Evolutionary conservation across 2,329 filamentous ascomycete species (phyloP), one percentile per base, ranked within the genome.

Genomic region (Claviceps pazoutovae): DNA sequence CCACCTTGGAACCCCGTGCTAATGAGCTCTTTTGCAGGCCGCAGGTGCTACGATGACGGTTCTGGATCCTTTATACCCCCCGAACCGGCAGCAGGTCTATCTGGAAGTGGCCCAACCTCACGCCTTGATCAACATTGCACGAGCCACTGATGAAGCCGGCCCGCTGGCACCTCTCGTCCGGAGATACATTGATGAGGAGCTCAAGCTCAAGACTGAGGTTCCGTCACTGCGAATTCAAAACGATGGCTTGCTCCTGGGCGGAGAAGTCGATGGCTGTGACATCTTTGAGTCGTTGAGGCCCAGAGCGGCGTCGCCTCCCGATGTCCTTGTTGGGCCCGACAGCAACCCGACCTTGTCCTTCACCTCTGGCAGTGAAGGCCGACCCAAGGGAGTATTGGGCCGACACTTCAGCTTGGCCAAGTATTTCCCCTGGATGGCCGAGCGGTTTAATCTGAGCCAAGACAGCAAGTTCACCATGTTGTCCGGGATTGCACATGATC

Each of bases 351-450:
- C 85, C 0, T 71, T 95, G 1, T 78, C 73, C 30, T 89, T 87
- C 64, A 89, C 86, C 1, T 80, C 75, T 6, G 88, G 89, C 4
- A 79, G 75, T 1, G 87, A 94, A 26, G 69, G 88, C 86, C 46
- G 79, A 57, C 89, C 88, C 37, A 95, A 95, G 72, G 88, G 88
- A 58, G 91, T 97, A 13, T 76, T 82, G 52, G 90, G 91, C 1
- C 79, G 91, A 14, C 91, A 97, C 68, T 97, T 85, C 70, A 86
- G 81, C 49, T 72, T 97, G 55, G 79, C 88, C 1, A 83, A 85
- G 60, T 97, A 95, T 70, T 94, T 91, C 63, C 81, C 83, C 19
- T 97, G 89, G 90, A 97, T 97, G 91, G 81, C 88, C 0, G 71
- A 93, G 68, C 80, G 74, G 2, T 97, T 97, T 66, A 74, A 80